These are phyloP conservation scores for Penicillium silybi DNA, from an alignment of 495 filamentous ascomycete genomes.

Conservation along the genomic window DNA sequence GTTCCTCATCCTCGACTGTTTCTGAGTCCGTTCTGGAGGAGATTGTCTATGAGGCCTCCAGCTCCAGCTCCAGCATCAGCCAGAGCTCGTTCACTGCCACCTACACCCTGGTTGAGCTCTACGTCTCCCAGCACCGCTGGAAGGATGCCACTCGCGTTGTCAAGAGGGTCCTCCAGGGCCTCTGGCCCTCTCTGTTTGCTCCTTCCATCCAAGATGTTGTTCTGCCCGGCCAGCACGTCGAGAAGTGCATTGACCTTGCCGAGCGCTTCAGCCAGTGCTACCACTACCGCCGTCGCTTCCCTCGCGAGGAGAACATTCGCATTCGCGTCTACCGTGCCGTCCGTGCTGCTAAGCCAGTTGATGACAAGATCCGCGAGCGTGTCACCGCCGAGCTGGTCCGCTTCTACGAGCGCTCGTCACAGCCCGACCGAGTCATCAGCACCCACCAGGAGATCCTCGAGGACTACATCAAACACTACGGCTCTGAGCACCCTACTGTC, in stretches of 20 bases:
- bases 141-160: conserved; percentile 33
- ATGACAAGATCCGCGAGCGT: conserved; percentile 28
- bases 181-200: conserved; percentile 35
- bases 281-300: conserved; percentile 29
- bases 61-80: conserved; percentile 19
- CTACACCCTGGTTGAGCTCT: conserved; percentile 25
- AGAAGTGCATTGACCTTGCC: conserved; percentile 27
- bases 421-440: conserved; percentile 31
- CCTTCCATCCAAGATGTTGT: conserved; percentile 29
- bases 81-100: conserved; percentile 29
- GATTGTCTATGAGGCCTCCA: conserved; percentile 31
- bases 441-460: conserved; percentile 29
- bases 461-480: conserved; percentile 31
- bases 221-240: conserved; percentile 24
- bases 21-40: conserved; percentile 31
- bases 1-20: conserved; percentile 16
- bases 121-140: conserved; percentile 35
- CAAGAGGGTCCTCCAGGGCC: conserved; percentile 30
- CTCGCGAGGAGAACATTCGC: conserved; percentile 34
- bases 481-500: conserved; percentile 26
- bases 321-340: conserved; percentile 33
- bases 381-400: conserved; percentile 24
- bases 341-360: conserved; percentile 21
- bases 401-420: conserved; percentile 31
- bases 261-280: conserved; percentile 33